Evolutionary conservation across 768 basidiomycete species (phyloP).

Genomic region (Hydnum rufescens): DNA sequence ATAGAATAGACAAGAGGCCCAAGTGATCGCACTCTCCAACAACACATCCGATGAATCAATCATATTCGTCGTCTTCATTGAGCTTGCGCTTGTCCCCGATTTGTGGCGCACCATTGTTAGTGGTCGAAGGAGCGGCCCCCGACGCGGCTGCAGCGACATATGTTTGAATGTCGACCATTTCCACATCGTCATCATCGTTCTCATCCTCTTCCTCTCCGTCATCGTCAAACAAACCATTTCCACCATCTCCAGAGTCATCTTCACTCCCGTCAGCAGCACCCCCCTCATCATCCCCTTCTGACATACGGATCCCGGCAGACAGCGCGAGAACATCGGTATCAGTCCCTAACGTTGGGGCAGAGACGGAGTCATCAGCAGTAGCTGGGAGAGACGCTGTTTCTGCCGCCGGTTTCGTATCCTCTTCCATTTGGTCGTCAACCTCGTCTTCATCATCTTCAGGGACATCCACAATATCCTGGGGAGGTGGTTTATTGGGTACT

Average conservation of each 20-base stretch:
- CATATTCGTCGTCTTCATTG: conserved; percentile 76
- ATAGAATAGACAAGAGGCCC: too few relatives aligned
- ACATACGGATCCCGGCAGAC: not conserved
- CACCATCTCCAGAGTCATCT: conserved; percentile 38
- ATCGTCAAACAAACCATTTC: conserved; percentile 18
- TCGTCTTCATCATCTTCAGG: conserved; percentile 56
- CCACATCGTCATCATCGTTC: conserved; percentile 58
- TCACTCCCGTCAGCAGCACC: conserved; percentile 43
- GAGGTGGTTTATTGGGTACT: conserved; percentile 46
- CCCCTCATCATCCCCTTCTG: not conserved
- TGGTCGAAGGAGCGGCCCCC: conserved; percentile 11
- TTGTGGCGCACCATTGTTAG: conserved; percentile 24
- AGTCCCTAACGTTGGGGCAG: too few relatives aligned
- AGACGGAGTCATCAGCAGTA: not conserved
- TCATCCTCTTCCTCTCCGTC: conserved; percentile 29
- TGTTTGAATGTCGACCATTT: conserved; percentile 54
- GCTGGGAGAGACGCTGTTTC: conserved; percentile 6
- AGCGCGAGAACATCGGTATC: not conserved
- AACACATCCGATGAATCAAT: conserved; percentile 27
- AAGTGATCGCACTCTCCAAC: too few relatives aligned
- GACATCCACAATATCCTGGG: conserved; percentile 60
- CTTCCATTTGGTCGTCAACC: conserved; percentile 38
- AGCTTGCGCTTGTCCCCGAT: conserved; percentile 55
- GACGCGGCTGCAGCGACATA: not conserved
- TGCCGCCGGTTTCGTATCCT: conserved; percentile 11